A percentile compares a stretch with the other conserved stretches of the same genome.
These are phyloP conservation scores for bread wheat (Triticum aestivum) DNA, from an alignment of 176 grass and related monocot genomes.

Conservation along the genomic window IWGSC_CS_RefSeq_v2.1 NC_057810.1:533135183-533135682, in stretches of 20 bases:
- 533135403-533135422: conserved; percentile 35
- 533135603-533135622: no score
- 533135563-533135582: no score
- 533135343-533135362: not conserved
- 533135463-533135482: not conserved
- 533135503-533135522: not conserved
- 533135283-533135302: conserved; percentile 24
- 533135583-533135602: no score
- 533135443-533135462: not conserved
- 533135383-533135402: conserved; percentile 23
- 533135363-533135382: conserved; percentile 16
- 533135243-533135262: not conserved
- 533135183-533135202: conserved; percentile 14
- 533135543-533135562: not conserved
- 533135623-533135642: no score
- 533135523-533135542: not conserved
- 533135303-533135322: conserved; percentile 25
- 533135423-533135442: not conserved
- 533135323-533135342: not conserved
- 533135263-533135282: not conserved
- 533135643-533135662: no score
- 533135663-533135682: no score
- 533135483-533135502: not conserved
- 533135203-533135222: not conserved
- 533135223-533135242: conserved; percentile 6